Base-by-base conservation (phyloP, 257 asterid species). In the Echites panduratus region DNA sequence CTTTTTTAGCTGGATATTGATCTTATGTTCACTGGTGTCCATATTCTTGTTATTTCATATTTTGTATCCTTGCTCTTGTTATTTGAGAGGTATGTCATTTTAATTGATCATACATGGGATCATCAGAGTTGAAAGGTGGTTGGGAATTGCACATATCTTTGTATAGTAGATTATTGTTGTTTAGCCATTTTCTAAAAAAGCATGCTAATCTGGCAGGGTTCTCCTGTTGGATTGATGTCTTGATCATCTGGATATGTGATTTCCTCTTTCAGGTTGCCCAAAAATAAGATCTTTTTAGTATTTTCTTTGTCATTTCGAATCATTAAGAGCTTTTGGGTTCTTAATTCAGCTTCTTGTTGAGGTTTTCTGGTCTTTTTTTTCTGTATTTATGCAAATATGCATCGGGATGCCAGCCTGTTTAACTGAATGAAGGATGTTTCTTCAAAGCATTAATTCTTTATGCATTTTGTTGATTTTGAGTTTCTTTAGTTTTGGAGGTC, bases 251-350 rank as follows among this genome's bases (percentile, higher is more conserved):
- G 63, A 49, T 74, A 40, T 52, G 32, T 73, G 53, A 20, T 63
- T 2, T 67, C 49, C 47, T 69, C 78, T 71, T 83, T 71, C 88
- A 95, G 99, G 96, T 95, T 53, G 80, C 6, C 7, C 4, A 53
- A 47, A 61, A 61, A 4, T 4, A 45, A 45, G 24, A 47, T 70
- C 63, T 32, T 32, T 72, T 71, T 56, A n/a, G 73, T 19, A 9
- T 57, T 57, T 13, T 7, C 26, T 10, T 10, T 57, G 38, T 57
- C 56, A 13, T 71, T 41, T 9, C 3, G 29, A 17, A 44, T 44
- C 5, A 14, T 48, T 19, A 48, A 24, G 26, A 68, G 35, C 29
- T 22, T 4, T 56, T 20, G 26, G 0, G 12, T 1, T 20, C 27
- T 53, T 19, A 53, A 6, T 53, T 53, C 22, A 53, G 59, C 13